Evolutionary conservation across 129 eudicot genomes (phyloP).

Genomic region (Saussurea involucrata): DNA sequence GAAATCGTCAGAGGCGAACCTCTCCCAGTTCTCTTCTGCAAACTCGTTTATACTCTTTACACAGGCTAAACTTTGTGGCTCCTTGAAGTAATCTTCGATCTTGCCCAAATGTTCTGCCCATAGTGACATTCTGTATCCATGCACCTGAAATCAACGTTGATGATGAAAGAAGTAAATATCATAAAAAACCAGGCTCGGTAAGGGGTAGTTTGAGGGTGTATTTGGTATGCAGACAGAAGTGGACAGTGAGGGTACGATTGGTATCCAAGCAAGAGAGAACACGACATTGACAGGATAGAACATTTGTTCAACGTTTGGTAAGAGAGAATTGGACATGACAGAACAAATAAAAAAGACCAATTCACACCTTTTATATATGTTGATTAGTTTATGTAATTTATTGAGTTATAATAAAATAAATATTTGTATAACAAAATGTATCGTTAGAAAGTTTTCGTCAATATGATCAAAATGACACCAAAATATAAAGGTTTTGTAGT

Average conservation of each 20-base stretch:
- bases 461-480: too few species aligned
- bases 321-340: too few species aligned
- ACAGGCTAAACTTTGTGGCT: constrained; percentile 41
- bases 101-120: constrained; percentile 67
- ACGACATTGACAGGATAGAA: too few species aligned
- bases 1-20: constrained; percentile 36
- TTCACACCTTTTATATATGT: too few species aligned
- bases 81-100: constrained; percentile 42
- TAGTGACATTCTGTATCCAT: constrained; percentile 62
- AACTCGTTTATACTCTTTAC: constrained; percentile 41
- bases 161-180: neutral
- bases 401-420: too few species aligned
- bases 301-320: too few species aligned
- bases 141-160: constrained; percentile 30
- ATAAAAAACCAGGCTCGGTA: neutral
- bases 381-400: too few species aligned
- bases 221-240: neutral
- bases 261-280: too few species aligned
- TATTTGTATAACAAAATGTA: too few species aligned
- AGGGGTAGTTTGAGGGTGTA: neutral
- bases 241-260: neutral
- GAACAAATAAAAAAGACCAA: too few species aligned
- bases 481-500: too few species aligned
- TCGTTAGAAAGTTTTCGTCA: too few species aligned
- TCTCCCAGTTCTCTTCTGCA: constrained; percentile 58